Evolutionary conservation across 2,329 filamentous ascomycete species (phyloP).

Genomic region (Ophiobolus disseminans): DNA sequence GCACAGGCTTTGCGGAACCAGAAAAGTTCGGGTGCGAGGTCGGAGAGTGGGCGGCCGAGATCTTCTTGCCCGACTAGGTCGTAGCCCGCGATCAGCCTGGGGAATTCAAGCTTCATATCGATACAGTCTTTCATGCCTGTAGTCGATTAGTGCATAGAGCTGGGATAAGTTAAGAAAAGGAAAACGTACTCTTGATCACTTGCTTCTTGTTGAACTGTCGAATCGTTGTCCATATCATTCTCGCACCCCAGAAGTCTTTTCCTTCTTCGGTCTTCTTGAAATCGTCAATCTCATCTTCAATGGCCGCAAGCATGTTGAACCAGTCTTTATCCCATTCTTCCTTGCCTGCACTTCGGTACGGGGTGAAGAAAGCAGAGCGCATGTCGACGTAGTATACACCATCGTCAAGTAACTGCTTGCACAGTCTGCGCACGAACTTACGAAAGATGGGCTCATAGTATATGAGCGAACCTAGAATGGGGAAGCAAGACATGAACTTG

Average conservation of each 20-base stretch:
- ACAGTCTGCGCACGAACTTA: slow-evolving; percentile 73
- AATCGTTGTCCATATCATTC: slow-evolving; percentile 84
- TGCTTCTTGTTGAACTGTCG: slow-evolving; percentile 68
- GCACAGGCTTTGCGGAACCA: slow-evolving; percentile 91
- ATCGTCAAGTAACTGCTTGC: slow-evolving; percentile 76
- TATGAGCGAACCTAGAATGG: slow-evolving; percentile 74
- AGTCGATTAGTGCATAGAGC: neutral
- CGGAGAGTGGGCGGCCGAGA: slow-evolving; percentile 73
- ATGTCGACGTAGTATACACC: slow-evolving; percentile 87
- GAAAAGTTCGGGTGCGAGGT: slow-evolving; percentile 83
- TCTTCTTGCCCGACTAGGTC: slow-evolving; percentile 92
- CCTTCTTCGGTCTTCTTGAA: slow-evolving; percentile 78
- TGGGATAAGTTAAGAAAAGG: neutral
- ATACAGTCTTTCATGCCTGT: slow-evolving; percentile 84
- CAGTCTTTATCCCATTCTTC: slow-evolving; percentile 73
- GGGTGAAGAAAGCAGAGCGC: slow-evolving; percentile 74
- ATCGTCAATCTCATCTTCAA: slow-evolving; percentile 77
- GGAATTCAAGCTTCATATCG: slow-evolving; percentile 77
- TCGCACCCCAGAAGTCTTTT: slow-evolving; percentile 80
- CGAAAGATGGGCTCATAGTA: slow-evolving; percentile 92
- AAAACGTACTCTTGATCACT: slow-evolving; percentile 68
- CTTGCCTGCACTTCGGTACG: slow-evolving; percentile 70
- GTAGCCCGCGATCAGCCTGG: slow-evolving; percentile 82
- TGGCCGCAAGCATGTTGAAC: slow-evolving; percentile 71
- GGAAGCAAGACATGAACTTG: slow-evolving; percentile 79